Conservation (phyloP, 2,329 filamentous ascomycete species). For the Aspergillus sp. region DNA sequence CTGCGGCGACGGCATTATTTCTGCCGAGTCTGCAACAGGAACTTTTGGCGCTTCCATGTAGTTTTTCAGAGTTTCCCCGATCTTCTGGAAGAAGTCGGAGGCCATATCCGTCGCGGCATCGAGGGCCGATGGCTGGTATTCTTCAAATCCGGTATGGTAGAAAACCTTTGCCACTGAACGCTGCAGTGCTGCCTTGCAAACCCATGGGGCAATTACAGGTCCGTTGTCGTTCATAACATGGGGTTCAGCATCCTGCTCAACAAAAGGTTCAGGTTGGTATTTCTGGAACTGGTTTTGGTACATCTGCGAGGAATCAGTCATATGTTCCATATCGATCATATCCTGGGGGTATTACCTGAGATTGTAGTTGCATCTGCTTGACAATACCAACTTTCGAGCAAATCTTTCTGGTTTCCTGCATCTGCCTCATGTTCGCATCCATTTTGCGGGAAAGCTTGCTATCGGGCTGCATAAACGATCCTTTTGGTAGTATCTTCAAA, state of each 20-base stretch:
- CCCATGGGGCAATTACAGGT: constrained; percentile 78
- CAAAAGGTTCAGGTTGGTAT: constrained; percentile 85
- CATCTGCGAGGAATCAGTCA: constrained; percentile 56
- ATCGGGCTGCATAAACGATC: constrained; percentile 72
- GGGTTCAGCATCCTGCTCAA: constrained; percentile 82
- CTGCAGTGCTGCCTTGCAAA: constrained; percentile 80
- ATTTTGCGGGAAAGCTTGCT: constrained; percentile 76
- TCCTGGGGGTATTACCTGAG: constrained; percentile 63
- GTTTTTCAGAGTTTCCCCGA: constrained; percentile 74
- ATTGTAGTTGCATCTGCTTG: constrained; percentile 99
- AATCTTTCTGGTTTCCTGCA: constrained; percentile 94
- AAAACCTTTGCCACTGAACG: constrained; percentile 92
- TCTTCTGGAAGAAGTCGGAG: constrained; percentile 82
- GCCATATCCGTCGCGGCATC: constrained; percentile 89
- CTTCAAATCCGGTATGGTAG: constrained; percentile 94
- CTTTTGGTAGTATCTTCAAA: constrained; percentile 71
- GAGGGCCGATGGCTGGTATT: constrained; percentile 90
- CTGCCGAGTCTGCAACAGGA: constrained; percentile 50
- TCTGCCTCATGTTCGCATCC: constrained; percentile 86
- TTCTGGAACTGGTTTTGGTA: constrained; percentile 99
- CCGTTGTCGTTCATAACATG: constrained; percentile 87
- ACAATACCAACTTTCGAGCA: constrained; percentile 96
- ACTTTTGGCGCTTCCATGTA: constrained; percentile 83
- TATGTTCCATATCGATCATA: neutral
- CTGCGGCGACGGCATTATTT: constrained; percentile 37